Percentiles rank a stretch among this genome's conserved stretches.
These are phyloP conservation scores for Pseudozyma flocculosa DNA, from an alignment of 1,284 basidiomycete species.

Conservation along the genomic window DNA sequence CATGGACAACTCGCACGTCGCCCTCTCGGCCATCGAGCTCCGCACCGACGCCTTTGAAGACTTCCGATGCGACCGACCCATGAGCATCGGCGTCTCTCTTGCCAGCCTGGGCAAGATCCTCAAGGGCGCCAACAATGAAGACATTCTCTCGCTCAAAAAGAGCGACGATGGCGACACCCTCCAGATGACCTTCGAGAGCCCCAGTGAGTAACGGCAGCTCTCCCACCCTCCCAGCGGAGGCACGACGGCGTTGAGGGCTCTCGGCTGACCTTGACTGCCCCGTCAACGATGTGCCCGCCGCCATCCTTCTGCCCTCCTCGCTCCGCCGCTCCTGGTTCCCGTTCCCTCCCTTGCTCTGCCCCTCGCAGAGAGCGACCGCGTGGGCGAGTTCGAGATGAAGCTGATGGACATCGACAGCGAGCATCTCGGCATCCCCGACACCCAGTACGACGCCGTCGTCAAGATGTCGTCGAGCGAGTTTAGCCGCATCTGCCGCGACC, in stretches of 20 bases:
- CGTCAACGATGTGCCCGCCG: not conserved
- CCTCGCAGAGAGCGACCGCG: slow-evolving; percentile 88
- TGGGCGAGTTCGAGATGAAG: slow-evolving; percentile 98
- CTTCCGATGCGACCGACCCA: slow-evolving; percentile 93
- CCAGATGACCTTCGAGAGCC: slow-evolving; percentile 86
- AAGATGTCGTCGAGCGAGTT: slow-evolving; percentile 87
- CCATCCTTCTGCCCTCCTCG: not conserved
- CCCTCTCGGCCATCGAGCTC: slow-evolving; percentile 81
- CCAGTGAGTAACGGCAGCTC: slow-evolving; percentile 65
- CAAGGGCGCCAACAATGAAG: slow-evolving; percentile 96
- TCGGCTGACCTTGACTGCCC: too few relatives aligned
- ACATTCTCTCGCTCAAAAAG: slow-evolving; percentile 87
- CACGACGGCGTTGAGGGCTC: too few relatives aligned
- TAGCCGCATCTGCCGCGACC: slow-evolving; percentile 86
- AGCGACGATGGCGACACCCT: slow-evolving; percentile 87
- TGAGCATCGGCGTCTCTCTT: slow-evolving; percentile 69
- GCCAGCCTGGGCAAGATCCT: slow-evolving; percentile 89
- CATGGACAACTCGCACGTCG: slow-evolving; percentile 99
- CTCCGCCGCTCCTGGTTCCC: too few relatives aligned
- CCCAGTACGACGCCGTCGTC: slow-evolving; percentile 92
- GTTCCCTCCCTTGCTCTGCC: too few relatives aligned
- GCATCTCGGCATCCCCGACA: slow-evolving; percentile 95
- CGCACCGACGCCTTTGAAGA: slow-evolving; percentile 51
- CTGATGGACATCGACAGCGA: slow-evolving; percentile 98
- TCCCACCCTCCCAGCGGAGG: too few relatives aligned